Percentiles rank a stretch among this genome's conserved stretches.
These are phyloP conservation scores for Metschnikowia picachoensis DNA, from an alignment of 805 yeast species.

Conservation along the genomic window DNA sequence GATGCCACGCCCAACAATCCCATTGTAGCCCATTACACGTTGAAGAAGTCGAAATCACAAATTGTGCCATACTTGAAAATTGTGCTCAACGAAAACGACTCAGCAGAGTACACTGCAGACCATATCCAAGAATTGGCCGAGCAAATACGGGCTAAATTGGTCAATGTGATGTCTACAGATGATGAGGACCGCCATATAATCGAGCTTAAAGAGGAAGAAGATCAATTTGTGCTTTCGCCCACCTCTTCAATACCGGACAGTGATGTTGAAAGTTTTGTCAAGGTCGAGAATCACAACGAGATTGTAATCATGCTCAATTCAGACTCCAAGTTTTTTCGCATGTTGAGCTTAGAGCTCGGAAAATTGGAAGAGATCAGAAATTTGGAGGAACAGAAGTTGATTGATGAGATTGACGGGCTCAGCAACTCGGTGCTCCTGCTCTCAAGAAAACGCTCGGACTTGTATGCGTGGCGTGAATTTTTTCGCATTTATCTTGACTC, in stretches of 20 bases:
- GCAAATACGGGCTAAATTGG: conserved; percentile 27
- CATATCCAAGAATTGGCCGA: conserved; percentile 30
- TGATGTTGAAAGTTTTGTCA: conserved; percentile 10
- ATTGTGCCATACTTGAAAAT: conserved; percentile 40
- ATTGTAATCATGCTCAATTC: conserved; percentile 46
- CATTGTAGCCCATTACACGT: conserved; percentile 39
- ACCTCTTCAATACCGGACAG: conserved; percentile 14
- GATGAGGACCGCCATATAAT: conserved; percentile 23
- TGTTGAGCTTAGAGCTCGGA: conserved; percentile 51
- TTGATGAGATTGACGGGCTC: conserved; percentile 40
- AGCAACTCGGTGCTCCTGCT: conserved; percentile 25
- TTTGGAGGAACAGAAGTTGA: conserved; percentile 42
- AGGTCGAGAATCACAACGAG: conserved; percentile 26
- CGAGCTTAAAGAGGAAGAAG: conserved; percentile 28
- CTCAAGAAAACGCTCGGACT: conserved; percentile 44
- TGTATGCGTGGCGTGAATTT: conserved; percentile 67
- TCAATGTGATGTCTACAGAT: conserved; percentile 21
- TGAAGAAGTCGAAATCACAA: conserved; percentile 27
- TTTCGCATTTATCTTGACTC: conserved; percentile 63
- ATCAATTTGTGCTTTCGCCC: conserved; percentile 30
- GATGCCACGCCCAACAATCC: conserved; percentile 37
- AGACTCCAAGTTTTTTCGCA: conserved; percentile 58
- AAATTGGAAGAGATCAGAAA: conserved; percentile 43
- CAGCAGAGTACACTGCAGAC: conserved; percentile 26
- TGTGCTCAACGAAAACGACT: conserved; percentile 28